A percentile compares a stretch with the other conserved stretches of the same genome.
phyloP scores from a whole-genome alignment of 2,329 filamentous ascomycete genomes.

The Colletotrichum somersetense region DNA sequence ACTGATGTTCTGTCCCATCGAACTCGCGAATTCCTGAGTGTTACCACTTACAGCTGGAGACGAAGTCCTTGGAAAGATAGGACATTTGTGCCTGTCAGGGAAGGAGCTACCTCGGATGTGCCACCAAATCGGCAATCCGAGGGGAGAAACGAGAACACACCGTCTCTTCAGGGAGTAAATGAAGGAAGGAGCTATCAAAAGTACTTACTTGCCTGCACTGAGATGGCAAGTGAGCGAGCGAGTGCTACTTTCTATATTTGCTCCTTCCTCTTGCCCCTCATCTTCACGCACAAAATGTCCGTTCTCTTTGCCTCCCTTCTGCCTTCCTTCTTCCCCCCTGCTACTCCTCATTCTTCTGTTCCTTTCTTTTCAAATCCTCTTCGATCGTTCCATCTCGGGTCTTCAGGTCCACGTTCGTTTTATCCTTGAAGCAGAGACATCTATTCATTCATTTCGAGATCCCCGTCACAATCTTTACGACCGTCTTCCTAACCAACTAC shows the following conservation, averaged over 20 bases:
- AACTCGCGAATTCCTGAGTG: no score
- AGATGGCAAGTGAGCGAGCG: background rate
- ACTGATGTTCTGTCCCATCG: background rate
- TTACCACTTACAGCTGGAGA: background rate
- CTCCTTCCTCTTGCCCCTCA: background rate
- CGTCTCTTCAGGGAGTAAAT: background rate
- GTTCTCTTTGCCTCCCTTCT: background rate
- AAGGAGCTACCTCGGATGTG: background rate
- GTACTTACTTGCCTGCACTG: background rate
- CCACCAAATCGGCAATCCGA: background rate
- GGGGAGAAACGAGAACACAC: background rate
- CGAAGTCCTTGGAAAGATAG: background rate
- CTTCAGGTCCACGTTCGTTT: conserved; percentile 11
- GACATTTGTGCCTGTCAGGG: background rate
- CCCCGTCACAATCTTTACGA: background rate
- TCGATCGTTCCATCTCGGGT: background rate
- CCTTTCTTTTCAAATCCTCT: background rate
- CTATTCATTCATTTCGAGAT: conserved; percentile 7
- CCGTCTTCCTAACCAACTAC: background rate
- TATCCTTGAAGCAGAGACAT: background rate
- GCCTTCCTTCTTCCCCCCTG: background rate
- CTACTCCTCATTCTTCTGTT: background rate
- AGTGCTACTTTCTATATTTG: conserved; percentile 30
- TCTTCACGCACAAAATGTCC: background rate
- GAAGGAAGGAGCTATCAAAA: background rate